Percentiles rank a stretch among this genome's conserved stretches.
phyloP scores from a whole-genome alignment of 305 asterid species.

The Solanum hybrid region DNA sequence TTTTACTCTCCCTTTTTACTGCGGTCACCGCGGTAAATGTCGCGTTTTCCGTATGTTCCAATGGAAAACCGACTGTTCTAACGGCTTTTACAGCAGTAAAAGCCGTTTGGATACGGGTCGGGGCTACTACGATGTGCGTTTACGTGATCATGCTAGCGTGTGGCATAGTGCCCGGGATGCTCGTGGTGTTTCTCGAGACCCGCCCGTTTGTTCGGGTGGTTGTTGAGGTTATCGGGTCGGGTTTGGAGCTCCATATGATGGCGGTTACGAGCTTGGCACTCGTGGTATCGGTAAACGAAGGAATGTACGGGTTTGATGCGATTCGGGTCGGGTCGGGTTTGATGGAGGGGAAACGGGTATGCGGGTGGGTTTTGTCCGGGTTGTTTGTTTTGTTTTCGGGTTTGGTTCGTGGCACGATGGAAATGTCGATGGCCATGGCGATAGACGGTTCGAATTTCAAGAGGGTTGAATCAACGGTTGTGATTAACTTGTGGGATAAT shows the following conservation, averaged over 20 bases:
- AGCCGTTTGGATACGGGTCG: background rate
- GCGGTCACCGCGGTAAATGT: background rate
- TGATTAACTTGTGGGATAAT: background rate
- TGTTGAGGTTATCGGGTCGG: background rate
- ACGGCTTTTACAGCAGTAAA: background rate
- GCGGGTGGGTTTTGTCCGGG: constrained; percentile 1
- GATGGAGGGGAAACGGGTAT: background rate
- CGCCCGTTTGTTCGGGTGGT: background rate
- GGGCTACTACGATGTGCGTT: background rate
- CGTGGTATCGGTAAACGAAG: background rate
- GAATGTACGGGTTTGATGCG: background rate
- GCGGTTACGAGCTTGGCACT: background rate
- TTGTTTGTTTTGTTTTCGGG: background rate
- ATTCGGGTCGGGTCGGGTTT: background rate
- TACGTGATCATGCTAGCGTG: background rate
- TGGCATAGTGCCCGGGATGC: background rate
- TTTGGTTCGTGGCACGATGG: background rate
- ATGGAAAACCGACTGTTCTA: background rate
- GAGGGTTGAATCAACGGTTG: background rate
- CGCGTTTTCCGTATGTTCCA: background rate
- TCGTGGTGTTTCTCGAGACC: background rate
- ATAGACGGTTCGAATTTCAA: background rate
- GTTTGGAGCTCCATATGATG: constrained; percentile 4
- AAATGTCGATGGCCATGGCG: background rate
- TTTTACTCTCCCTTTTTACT: background rate